Base-by-base conservation (phyloP, 2,329 filamentous ascomycete species). In the Juglanconis sp. region DNA sequence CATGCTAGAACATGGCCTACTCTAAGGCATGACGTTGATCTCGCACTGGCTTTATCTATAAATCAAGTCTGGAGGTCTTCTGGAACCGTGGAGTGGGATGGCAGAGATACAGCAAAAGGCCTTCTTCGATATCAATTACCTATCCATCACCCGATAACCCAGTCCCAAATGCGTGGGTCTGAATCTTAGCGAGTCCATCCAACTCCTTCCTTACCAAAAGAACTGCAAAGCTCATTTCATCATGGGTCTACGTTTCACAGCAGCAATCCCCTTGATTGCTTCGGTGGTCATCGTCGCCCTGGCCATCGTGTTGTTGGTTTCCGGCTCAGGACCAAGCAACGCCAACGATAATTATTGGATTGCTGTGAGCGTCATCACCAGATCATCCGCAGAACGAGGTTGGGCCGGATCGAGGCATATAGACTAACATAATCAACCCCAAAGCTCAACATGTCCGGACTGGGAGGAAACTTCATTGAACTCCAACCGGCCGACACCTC, bases 391-490 rank as follows among this genome's bases (percentile, higher is more conserved):
- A 2, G 5, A 49, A 9, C 30, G 24, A 24, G 24, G 24, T 24
- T 24, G 24, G 24, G 2, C 24, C 24, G 24, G 24, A 24, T 24
- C 24, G n/a, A 42, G 42, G 8, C 2, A 2, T 17, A 48, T 15
- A 31, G 3, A 38, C 31, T 56, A 35, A 56, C 30, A 15, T 31
- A 5, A 15, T 15, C 17, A 1, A 4, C 9, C 4, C 4, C 24
- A 24, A 17, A 66, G 64, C 52, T 68, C 3, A 67, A 67, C 24
- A 66, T 62, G 3, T 65, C 66, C 0, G 60, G 59, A 11, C 38
- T 68, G 1, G 65, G 66, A 1, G 53, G 63, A 52, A 48, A 65
- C 6, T 50, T 68, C 10, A 50, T 67, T 31, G 56, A 59, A 30
- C 35, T 68, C 15, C 40, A 59, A 3, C 64, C 65, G 3, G 52